Evolutionary conservation across 2,329 filamentous ascomycete species (phyloP).

Genomic region (Talaromyces pinophilus): DNA sequence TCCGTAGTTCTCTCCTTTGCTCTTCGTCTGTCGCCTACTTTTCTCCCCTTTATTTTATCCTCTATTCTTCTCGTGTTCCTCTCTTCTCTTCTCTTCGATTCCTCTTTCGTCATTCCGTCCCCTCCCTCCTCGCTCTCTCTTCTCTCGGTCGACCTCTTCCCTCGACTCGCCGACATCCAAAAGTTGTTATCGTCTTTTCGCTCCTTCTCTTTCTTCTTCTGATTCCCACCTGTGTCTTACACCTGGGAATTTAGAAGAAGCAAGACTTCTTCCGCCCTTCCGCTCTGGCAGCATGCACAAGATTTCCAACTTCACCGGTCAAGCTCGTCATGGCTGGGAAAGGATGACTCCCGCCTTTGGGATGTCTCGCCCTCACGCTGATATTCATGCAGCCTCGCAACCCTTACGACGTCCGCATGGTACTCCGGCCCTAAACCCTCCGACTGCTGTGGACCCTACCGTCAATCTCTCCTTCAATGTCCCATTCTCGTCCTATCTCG

Average conservation of each 20-base stretch:
- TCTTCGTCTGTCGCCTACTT: conserved; percentile 31
- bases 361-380: conserved; percentile 61
- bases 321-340: conserved; percentile 68
- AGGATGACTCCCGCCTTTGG: conserved; percentile 67
- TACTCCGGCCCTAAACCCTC: conserved; percentile 60
- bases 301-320: conserved; percentile 67
- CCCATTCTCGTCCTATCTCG: conserved; percentile 88
- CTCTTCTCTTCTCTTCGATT: conserved; percentile 8
- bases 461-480: conserved; percentile 98
- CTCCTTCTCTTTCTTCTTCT: conserved; percentile 25
- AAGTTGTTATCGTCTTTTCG: conserved; percentile 21
- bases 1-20: conserved; percentile 28
- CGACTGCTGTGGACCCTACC: conserved; percentile 70
- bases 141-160: conserved; percentile 23
- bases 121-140: conserved; percentile 14
- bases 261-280: conserved; percentile 24
- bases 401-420: conserved; percentile 58
- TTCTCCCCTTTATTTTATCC: conserved; percentile 30
- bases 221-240: conserved; percentile 31
- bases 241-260: conserved; percentile 39
- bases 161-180: conserved; percentile 26
- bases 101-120: conserved; percentile 19
- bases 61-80: conserved; percentile 5
- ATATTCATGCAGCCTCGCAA: conserved; percentile 52
- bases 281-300: conserved; percentile 59